phyloP scores from a whole-genome alignment of 495 filamentous ascomycete genomes.

The Tuber magnatum region DNA sequence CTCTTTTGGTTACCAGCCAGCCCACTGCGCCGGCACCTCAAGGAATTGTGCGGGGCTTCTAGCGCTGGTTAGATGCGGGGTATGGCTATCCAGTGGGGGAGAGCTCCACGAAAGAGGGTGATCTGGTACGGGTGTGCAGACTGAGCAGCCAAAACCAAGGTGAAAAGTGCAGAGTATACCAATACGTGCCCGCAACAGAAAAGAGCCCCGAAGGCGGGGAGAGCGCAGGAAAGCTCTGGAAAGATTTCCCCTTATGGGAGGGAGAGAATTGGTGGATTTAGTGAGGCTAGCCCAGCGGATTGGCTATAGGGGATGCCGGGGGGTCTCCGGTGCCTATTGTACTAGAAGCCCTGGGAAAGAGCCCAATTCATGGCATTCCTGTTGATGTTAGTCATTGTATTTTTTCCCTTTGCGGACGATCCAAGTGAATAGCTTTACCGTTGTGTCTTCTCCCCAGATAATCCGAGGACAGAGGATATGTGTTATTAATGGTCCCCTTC shows the following conservation, averaged over 20 bases:
- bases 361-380: neutral
- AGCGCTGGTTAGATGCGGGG: neutral
- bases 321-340: too few species aligned
- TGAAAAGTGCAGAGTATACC: neutral
- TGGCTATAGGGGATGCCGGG: neutral
- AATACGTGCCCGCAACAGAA: neutral
- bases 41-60: neutral
- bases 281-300: neutral
- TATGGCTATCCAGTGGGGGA: neutral
- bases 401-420: neutral
- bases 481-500: neutral
- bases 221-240: neutral
- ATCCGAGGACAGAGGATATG: too few species aligned
- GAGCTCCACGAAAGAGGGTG: neutral
- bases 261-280: neutral
- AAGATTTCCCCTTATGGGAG: neutral
- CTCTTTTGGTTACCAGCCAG: neutral
- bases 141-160: too few species aligned
- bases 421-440: too few species aligned
- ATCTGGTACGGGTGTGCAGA: neutral
- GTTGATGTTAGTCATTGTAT: neutral
- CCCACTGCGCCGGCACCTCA: neutral
- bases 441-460: too few species aligned
- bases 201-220: neutral
- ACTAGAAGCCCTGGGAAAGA: neutral